Percentiles rank a stretch among this genome's conserved stretches.
Evolutionary conservation across 768 basidiomycete genomes (phyloP).

Genomic region (Trametopsis cervina): DNA sequence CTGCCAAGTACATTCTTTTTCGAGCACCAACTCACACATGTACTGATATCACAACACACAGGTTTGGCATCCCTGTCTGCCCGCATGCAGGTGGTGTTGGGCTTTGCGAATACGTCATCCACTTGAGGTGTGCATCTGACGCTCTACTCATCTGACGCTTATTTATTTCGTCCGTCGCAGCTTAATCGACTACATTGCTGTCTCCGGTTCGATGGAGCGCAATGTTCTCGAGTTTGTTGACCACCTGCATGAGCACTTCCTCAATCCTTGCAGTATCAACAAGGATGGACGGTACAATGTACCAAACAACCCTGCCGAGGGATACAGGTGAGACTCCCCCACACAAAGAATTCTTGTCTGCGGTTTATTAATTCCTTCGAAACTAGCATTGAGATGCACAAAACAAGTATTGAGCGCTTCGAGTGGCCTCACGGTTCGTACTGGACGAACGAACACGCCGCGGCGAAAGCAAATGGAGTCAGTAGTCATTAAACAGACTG

Average conservation of each 20-base stretch:
- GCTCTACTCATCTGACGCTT: not conserved
- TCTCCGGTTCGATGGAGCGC: slow-evolving; percentile 89
- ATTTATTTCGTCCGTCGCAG: slow-evolving; percentile 27
- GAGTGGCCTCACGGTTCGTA: slow-evolving; percentile 84
- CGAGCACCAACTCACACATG: not conserved
- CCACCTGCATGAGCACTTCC: slow-evolving; percentile 92
- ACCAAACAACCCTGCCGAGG: slow-evolving; percentile 65
- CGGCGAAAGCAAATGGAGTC: slow-evolving; percentile 10
- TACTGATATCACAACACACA: slow-evolving; percentile 19
- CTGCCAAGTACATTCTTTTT: slow-evolving; percentile 56
- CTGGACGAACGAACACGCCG: slow-evolving; percentile 43
- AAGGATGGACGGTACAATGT: slow-evolving; percentile 81
- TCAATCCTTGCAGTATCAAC: slow-evolving; percentile 86
- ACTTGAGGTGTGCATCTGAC: slow-evolving; percentile 47
- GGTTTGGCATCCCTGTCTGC: slow-evolving; percentile 80
- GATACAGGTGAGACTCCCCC: slow-evolving; percentile 53
- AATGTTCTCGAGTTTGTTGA: slow-evolving; percentile 91
- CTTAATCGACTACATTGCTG: slow-evolving; percentile 87
- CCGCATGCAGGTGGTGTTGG: slow-evolving; percentile 96
- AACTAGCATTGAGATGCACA: slow-evolving; percentile 89
- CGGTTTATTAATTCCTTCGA: no score
- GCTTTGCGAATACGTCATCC: slow-evolving; percentile 88
- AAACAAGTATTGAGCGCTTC: slow-evolving; percentile 72
- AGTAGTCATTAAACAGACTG: slow-evolving; percentile 2
- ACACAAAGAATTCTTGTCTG: no score